Evolutionary conservation across 805 yeast genomes (phyloP), one percentile per base, ranked within the genome.

Genomic region (Hanseniaspora jakobsenii): DNA sequence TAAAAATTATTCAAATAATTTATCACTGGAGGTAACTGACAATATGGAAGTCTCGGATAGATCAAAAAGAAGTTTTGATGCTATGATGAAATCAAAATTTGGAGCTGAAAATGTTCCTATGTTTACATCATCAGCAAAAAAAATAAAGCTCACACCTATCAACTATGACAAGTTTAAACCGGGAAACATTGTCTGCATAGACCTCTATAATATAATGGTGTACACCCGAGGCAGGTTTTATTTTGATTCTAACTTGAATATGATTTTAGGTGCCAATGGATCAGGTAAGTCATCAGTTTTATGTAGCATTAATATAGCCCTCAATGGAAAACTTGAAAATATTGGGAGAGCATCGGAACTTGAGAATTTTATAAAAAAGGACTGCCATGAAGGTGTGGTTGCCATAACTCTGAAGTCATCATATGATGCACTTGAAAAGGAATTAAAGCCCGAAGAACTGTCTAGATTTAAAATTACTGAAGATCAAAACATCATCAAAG

Each of bases 191-290:
- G 53, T 75, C 3, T 61, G 72, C 13, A 74, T 79, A 23, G 67
- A 63, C 41, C 66, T 80, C 44, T 57, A 56, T 44, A 77, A 80
- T 56, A 80, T 80, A 64, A 77, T 41, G 45, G 45, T 41, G 14
- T 41, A 41, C n/a, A 41, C 45, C 13, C n/a, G 31, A 22, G 45
- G 45, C 1, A 34, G 23, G 18, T 85, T 84, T 60, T 67, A 69
- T 31, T 70, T 89, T 47, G 81, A 89, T 0, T 95, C 96, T 0
- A 68, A 78, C 2, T 67, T 91, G 56, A 91, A 91, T 57, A 75
- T 91, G 78, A 81, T 91, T 47, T 80, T 91, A 43, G 98, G 96
- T 0, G 96, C 96, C 10, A 91, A 91, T 58, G 99, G 99, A 28
- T 75, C 94, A 0, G 98, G 98, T 6, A 91, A 91, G 55, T 78